Base-by-base conservation (phyloP, 176 grass and related monocot species). In the Melocanna baccifera region DNA sequence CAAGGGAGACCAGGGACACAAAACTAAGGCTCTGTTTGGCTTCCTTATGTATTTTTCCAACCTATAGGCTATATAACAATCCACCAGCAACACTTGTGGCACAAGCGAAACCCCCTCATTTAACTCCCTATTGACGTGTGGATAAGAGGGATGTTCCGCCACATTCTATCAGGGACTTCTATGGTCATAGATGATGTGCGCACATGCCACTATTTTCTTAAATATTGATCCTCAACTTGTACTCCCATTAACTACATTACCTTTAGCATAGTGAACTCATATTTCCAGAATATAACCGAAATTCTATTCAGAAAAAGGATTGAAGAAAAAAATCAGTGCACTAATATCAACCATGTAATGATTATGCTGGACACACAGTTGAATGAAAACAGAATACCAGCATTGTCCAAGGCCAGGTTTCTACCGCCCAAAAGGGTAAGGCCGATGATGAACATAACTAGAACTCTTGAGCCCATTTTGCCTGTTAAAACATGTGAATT, bases 391-490 rank as follows among this genome's bases (percentile, higher is more conserved):
- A 36, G 34, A 25, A 50, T 56, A 94, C 92, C 89, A 78, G 70
- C 82, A 75, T 45, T 43, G 48, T 90, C 52, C 50, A 82, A 85
- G 41, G 73, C 63, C 20, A 86, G 41, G 72, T 30, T 91, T 76
- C 34, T 83, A 75, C 25, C 26, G 0, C 62, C 65, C 58, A 53
- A 63, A 67, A 73, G 32, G 3, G 40, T 13, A 72, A 81, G 16
- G 62, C 51, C 23, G 25, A 76, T 34, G 34, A 87, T 16, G 51
- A 92, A 88, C 14, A 64, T 84, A 63, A 62, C 14, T 57, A 89
- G 34, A 32, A 53, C 40, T 81, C 73, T 47, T 42, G 77, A 80
- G 50, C 26, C 81, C 89, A 92, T 91, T 56, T 62, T 81, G 72
- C 37, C 77, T 92, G 89, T 72, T 76, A 63, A 28, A 6, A 53